Evolutionary conservation across 345 rosid species (phyloP).

Genomic region (Gossypium herbaceum): DNA sequence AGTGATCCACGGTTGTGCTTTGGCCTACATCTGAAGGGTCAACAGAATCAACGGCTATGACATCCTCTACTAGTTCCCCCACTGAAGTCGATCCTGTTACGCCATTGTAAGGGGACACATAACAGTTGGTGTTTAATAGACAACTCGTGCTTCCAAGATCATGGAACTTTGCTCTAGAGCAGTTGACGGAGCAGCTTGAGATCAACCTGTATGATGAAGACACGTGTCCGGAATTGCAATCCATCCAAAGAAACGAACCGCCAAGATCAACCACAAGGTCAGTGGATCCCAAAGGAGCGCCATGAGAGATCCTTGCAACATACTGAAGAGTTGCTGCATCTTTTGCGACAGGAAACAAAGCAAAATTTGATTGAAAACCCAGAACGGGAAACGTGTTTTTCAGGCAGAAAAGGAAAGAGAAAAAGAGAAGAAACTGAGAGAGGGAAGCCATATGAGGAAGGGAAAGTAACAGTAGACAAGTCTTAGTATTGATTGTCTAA

Average conservation of each 20-base stretch:
- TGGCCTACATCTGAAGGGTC: slow-evolving; percentile 16
- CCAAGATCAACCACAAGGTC: slow-evolving; percentile 57
- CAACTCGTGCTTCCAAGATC: slow-evolving; percentile 10
- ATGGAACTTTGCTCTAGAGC: slow-evolving; percentile 29
- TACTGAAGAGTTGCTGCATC: slow-evolving; percentile 62
- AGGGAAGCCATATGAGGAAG: slow-evolving; percentile 34
- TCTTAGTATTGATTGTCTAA: too few relatives aligned
- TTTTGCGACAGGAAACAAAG: slow-evolving; percentile 42
- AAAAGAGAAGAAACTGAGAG: slow-evolving; percentile 16
- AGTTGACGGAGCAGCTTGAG: slow-evolving; percentile 55
- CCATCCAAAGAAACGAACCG: slow-evolving; percentile 49
- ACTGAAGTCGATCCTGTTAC: slow-evolving; percentile 25
- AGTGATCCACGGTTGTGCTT: slow-evolving; percentile 22
- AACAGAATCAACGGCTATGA: slow-evolving; percentile 35
- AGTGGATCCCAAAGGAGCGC: slow-evolving; percentile 25
- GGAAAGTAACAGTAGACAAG: too few relatives aligned
- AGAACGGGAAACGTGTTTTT: slow-evolving; percentile 13
- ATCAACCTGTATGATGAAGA: slow-evolving; percentile 22
- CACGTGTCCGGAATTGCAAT: slow-evolving; percentile 29
- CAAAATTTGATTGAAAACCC: slow-evolving; percentile 7
- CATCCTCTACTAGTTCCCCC: slow-evolving; percentile 48
- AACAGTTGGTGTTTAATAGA: slow-evolving; percentile 27
- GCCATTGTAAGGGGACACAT: slow-evolving; percentile 32
- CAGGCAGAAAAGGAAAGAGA: neutral
- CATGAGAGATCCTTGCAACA: slow-evolving; percentile 41